Base-by-base conservation (phyloP, 805 yeast genomes). In the Lachancea fermentati region DNA sequence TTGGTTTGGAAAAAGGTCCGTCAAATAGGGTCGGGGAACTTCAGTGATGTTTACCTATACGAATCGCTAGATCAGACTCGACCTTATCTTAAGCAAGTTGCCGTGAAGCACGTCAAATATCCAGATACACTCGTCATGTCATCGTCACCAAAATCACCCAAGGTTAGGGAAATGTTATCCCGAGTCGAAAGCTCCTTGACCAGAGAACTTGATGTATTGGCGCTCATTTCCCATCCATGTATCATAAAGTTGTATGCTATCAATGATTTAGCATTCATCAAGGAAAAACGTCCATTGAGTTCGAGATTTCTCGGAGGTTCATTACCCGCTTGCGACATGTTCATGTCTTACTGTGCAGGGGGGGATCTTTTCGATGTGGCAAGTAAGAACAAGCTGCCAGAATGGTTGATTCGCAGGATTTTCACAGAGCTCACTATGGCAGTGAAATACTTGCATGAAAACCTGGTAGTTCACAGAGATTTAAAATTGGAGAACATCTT, bases 401-500 rank as follows among this genome's bases (percentile, higher is more conserved):
- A 81, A 51, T 52, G 60, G 32, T 64, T 82, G 6, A 65, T 84
- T 2, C 68, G 77, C 42, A 68, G 85, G 19, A 65, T 88, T 0
- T 82, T 84, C 47, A 73, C 81, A 5, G 96, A 93, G 59, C 53
- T 85, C 2, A 74, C 78, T 3, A 58, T 72, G 8, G 91, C 95
- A 0, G 78, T 88, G 2, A 66, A 71, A 17, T 87, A 83, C 55
- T 64, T 91, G 39, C 98, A 93, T 59, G 52, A 58, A 3, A 65
- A 74, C 41, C 62, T 73, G 44, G 76, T 89, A 19, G 85, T 89
- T 6, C 98, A 93, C 62, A 77, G 97, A 44, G 98, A 93, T 56
- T 74, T 93, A 50, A 93, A 93, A 65, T 68, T 91, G 33, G 98
- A 93, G 53, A 93, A 88, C 52, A 69, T 87, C 2, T 61, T 87